A percentile compares a stretch with the other conserved stretches of the same genome.
These are phyloP conservation scores for Madurella mycetomatis DNA, from an alignment of 2,329 filamentous ascomycete species.

Conservation along the genomic window DNA sequence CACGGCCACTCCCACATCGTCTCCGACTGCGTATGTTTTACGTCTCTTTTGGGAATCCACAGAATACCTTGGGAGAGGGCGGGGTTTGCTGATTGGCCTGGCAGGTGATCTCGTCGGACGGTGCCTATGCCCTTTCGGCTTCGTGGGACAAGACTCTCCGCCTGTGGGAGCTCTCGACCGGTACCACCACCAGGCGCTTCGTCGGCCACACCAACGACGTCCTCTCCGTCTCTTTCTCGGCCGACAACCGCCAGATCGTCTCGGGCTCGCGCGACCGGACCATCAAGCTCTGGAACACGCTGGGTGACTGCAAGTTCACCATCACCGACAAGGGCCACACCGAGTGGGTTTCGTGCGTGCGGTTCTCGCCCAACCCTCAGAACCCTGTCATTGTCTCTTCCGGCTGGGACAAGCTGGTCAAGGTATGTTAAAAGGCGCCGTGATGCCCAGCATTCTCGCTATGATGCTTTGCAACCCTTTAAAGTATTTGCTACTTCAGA, in stretches of 20 bases:
- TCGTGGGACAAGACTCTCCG: conserved; percentile 99
- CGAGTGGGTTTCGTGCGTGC: conserved; percentile 99
- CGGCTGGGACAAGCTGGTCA: conserved; percentile 99
- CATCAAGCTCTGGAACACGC: conserved; percentile 99
- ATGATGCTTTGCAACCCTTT: conserved; percentile 81
- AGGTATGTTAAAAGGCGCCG: conserved; percentile 63
- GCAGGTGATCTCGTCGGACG: conserved; percentile 98
- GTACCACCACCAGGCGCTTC: conserved; percentile 95
- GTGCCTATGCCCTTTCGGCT: conserved; percentile 96
- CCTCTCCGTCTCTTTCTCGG: conserved; percentile 99
- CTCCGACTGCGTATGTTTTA: conserved; percentile 90
- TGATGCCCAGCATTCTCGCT: conserved; percentile 38
- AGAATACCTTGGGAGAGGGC: conserved; percentile 16
- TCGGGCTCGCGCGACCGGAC: conserved; percentile 96
- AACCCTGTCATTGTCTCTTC: conserved; percentile 99
- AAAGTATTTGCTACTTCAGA: conserved; percentile 99
- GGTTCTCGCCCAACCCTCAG: conserved; percentile 99
- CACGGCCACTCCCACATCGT: conserved; percentile 99
- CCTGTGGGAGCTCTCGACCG: conserved; percentile 97
- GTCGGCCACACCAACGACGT: conserved; percentile 99
- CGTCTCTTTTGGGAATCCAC: background rate
- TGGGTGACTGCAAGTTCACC: conserved; percentile 99
- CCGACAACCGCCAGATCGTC: conserved; percentile 99
- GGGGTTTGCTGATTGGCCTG: conserved; percentile 36
- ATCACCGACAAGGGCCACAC: conserved; percentile 99